Percentiles rank a stretch among this genome's conserved stretches.
These are phyloP conservation scores for Ganoderma lingzhi DNA, from an alignment of 1,284 basidiomycete species.

Conservation along the genomic window DNA sequence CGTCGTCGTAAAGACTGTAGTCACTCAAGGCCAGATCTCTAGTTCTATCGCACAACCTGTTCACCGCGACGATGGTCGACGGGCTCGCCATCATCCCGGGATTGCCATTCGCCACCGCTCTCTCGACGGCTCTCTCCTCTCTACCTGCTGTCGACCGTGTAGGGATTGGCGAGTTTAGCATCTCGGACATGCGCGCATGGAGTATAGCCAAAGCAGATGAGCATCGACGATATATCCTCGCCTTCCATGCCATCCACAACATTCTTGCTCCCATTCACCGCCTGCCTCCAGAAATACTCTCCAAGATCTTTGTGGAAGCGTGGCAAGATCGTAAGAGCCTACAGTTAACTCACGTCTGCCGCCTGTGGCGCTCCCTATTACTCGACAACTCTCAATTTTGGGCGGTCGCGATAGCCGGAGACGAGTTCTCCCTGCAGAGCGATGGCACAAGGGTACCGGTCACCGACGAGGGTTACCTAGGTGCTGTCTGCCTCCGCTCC, in stretches of 20 bases:
- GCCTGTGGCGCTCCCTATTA: conserved; percentile 2
- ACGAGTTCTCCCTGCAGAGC: not conserved
- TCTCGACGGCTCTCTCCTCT: not conserved
- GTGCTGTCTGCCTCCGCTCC: not conserved
- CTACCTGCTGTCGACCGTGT: not conserved
- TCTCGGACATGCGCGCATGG: not conserved
- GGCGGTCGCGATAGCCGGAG: not conserved
- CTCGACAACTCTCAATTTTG: conserved; percentile 3
- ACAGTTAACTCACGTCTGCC: conserved; percentile 2
- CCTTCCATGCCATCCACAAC: not conserved
- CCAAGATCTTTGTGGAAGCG: not conserved
- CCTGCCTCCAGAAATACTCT: conserved; percentile 5
- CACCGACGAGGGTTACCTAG: not conserved
- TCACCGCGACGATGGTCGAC: not conserved
- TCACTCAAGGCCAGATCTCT: not conserved
- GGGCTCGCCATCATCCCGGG: too few relatives aligned
- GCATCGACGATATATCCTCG: not conserved
- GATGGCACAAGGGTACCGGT: not conserved
- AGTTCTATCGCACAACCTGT: not conserved
- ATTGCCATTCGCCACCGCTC: not conserved
- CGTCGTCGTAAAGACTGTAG: not conserved
- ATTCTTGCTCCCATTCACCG: not conserved
- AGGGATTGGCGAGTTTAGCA: not conserved
- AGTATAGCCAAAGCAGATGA: not conserved
- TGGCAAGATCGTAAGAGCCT: not conserved